Percentiles rank a stretch among this genome's conserved stretches.
Evolutionary conservation across 2,329 filamentous ascomycete species (phyloP).

Genomic region (Hirsutella rhossiliensis): DNA sequence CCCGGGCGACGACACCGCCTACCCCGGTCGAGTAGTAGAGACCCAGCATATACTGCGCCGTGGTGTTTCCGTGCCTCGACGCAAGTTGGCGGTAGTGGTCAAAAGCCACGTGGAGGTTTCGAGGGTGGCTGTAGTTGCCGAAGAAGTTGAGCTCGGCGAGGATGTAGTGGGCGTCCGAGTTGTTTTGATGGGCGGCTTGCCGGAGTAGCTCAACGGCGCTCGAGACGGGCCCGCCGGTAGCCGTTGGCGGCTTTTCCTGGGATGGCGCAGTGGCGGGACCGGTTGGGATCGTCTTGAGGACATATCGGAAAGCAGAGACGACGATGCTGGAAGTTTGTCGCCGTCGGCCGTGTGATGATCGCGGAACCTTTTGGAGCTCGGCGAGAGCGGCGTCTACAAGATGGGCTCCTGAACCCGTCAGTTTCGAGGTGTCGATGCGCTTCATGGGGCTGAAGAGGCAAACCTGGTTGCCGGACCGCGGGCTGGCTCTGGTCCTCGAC

Average conservation of each 20-base stretch:
- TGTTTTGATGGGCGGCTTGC: conserved; percentile 39
- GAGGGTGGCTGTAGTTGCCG: conserved; percentile 81
- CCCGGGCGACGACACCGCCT: conserved; percentile 64
- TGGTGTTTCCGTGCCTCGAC: conserved; percentile 67
- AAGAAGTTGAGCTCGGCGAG: conserved; percentile 95
- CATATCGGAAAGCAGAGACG: conserved; percentile 28
- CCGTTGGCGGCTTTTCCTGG: conserved; percentile 18
- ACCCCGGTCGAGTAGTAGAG: conserved; percentile 94
- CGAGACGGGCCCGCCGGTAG: conserved; percentile 29
- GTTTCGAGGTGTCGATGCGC: neutral
- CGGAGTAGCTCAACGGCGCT: conserved; percentile 41
- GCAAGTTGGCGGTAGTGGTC: conserved; percentile 71
- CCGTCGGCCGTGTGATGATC: conserved; percentile 28
- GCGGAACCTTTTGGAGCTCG: conserved; percentile 37
- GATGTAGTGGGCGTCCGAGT: conserved; percentile 77
- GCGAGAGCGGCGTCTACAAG: conserved; percentile 38
- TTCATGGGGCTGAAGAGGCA: conserved; percentile 1
- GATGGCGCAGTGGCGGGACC: conserved; percentile 35
- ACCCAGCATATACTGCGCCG: conserved; percentile 90
- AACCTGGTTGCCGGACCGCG: conserved; percentile 25
- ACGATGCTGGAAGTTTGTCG: conserved; percentile 32
- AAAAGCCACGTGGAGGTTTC: conserved; percentile 70
- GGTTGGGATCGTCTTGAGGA: conserved; percentile 36
- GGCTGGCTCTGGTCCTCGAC: conserved; percentile 14
- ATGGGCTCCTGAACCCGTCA: conserved; percentile 30